Evolutionary conservation across 2,329 filamentous ascomycete genomes (phyloP).

Genomic region (Penicillium rolfsii): DNA sequence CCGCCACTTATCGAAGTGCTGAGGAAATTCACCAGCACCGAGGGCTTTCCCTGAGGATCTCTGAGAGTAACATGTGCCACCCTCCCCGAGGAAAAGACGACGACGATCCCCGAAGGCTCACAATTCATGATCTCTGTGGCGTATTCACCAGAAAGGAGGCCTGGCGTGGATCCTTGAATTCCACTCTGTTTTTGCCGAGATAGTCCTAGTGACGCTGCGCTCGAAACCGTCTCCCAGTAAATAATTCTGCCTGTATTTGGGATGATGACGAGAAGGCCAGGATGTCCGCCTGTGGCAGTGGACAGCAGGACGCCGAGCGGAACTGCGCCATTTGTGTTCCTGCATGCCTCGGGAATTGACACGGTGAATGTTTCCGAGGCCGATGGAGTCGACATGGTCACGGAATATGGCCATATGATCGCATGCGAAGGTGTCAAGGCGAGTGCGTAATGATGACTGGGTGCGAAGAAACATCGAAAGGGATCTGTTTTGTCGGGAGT

Average conservation of each 20-base stretch:
- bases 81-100: constrained; percentile 82
- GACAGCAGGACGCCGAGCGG: constrained; percentile 84
- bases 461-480: constrained; percentile 68
- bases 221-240: constrained; percentile 95
- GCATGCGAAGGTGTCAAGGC: constrained; percentile 80
- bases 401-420: constrained; percentile 85
- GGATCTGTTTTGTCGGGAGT: constrained; percentile 51
- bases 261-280: constrained; percentile 84
- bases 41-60: constrained; percentile 83
- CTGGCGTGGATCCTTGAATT: constrained; percentile 73
- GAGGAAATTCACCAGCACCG: constrained; percentile 77
- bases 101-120: constrained; percentile 83
- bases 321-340: constrained; percentile 68
- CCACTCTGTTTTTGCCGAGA: constrained; percentile 80
- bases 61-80: constrained; percentile 83
- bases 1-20: constrained; percentile 61
- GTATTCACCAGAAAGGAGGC: constrained; percentile 76
- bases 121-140: constrained; percentile 78
- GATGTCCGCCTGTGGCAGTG: constrained; percentile 75
- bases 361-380: constrained; percentile 72
- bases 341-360: constrained; percentile 73
- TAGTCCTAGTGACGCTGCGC: constrained; percentile 79
- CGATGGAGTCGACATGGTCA: constrained; percentile 35
- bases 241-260: constrained; percentile 81
- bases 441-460: constrained; percentile 72